Percentiles rank a stretch among this genome's conserved stretches.
Conservation (phyloP, 768 basidiomycete species). For the Psilocybe tampanensis region DNA sequence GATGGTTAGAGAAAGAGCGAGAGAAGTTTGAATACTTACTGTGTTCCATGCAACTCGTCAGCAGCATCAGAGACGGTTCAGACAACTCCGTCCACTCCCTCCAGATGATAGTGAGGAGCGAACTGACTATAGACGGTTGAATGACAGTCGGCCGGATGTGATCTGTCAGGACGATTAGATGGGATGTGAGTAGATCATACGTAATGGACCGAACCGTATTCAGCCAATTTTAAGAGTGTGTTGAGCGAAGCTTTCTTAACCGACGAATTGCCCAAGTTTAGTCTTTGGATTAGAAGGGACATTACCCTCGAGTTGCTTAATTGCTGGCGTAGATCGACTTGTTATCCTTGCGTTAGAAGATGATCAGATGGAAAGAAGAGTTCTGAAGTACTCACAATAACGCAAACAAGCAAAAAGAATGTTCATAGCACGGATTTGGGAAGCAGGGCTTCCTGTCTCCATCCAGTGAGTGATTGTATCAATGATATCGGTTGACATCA, state of each 20-base stretch:
- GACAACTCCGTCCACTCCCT: constrained; percentile 5
- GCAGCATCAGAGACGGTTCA: constrained; percentile 4
- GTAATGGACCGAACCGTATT: constrained; percentile 1
- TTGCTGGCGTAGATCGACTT: constrained; percentile 8
- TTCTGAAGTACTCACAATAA: constrained; percentile 1
- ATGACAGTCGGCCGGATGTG: constrained; percentile 5
- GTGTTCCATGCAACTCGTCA: constrained; percentile 1
- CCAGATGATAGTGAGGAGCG: constrained; percentile 4
- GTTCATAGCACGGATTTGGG: constrained; percentile 7
- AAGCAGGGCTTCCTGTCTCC: neutral
- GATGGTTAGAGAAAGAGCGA: neutral
- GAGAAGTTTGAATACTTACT: neutral
- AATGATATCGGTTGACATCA: neutral
- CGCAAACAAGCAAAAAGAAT: neutral
- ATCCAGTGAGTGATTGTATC: constrained; percentile 1
- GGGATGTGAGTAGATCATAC: neutral
- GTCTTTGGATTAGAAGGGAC: neutral
- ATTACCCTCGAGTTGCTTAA: constrained; percentile 1
- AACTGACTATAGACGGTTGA: neutral
- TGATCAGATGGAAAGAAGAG: neutral
- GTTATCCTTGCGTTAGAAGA: neutral
- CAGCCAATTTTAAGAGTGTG: constrained; percentile 1
- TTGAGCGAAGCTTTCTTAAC: constrained; percentile 7
- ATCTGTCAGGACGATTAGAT: neutral
- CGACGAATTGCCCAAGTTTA: neutral